A percentile compares a stretch with the other conserved stretches of the same genome.
These are phyloP conservation scores for Phytophthora tubulina DNA, from an alignment of 352 stramenopile species.

Conservation along the genomic window DNA sequence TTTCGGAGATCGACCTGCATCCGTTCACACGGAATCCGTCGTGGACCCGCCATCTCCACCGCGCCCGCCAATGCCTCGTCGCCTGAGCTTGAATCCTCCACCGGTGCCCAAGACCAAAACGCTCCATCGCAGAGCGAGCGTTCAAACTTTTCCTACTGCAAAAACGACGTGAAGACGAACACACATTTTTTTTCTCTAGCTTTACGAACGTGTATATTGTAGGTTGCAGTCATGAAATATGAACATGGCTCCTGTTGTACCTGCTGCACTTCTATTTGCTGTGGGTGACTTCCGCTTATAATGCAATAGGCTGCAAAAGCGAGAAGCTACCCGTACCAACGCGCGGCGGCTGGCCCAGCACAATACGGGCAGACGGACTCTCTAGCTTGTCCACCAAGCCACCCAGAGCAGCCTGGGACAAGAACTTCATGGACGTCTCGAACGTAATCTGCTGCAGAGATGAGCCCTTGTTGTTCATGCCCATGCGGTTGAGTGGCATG, in stretches of 20 bases:
- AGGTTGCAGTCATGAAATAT: constrained; percentile 47
- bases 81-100: constrained; percentile 59
- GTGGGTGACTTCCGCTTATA: constrained; percentile 53
- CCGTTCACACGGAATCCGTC: background rate
- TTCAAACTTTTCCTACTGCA: constrained; percentile 33
- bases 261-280: constrained; percentile 37
- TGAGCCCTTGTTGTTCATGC: constrained; percentile 97
- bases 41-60: constrained; percentile 21
- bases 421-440: constrained; percentile 99
- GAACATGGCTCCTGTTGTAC: constrained; percentile 43
- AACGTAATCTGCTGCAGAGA: constrained; percentile 99
- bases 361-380: constrained; percentile 95
- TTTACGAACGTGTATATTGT: constrained; percentile 48
- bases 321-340: constrained; percentile 97
- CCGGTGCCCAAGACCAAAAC: constrained; percentile 39
- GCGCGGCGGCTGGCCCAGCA: constrained; percentile 94
- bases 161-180: constrained; percentile 6
- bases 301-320: constrained; percentile 89
- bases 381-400: constrained; percentile 92
- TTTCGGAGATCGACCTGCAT: constrained; percentile 47
- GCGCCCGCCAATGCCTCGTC: constrained; percentile 35
- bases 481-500: constrained; percentile 98
- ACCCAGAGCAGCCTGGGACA: constrained; percentile 96
- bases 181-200: constrained; percentile 10
- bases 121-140: constrained; percentile 57